phyloP scores from a whole-genome alignment of 257 asterid species.

The Nicotiana knightiana region DNA sequence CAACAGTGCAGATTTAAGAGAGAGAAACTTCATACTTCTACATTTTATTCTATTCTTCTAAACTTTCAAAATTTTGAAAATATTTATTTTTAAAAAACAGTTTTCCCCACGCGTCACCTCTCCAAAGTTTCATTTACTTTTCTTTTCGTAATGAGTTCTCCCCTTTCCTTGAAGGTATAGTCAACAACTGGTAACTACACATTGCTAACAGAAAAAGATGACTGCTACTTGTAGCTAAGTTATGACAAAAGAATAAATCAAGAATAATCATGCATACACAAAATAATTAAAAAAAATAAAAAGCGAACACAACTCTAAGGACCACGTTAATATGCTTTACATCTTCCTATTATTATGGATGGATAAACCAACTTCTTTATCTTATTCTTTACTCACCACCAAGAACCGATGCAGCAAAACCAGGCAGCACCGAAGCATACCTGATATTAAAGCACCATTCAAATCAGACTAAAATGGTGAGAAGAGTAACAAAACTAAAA shows the following conservation, averaged over 20 bases:
- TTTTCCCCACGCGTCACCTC: background rate
- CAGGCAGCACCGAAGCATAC: constrained; percentile 44
- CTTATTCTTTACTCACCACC: constrained; percentile 29
- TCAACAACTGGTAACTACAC: background rate
- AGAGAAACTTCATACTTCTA: background rate
- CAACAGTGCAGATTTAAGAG: background rate
- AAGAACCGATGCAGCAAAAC: constrained; percentile 42
- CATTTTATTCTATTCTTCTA: background rate
- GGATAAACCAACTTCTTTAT: background rate
- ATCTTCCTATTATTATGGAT: background rate
- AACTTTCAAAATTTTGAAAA: background rate
- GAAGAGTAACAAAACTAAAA: background rate
- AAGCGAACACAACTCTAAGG: background rate
- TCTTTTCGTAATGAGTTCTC: background rate
- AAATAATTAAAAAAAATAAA: background rate
- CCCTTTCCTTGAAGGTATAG: background rate
- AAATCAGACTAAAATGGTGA: background rate
- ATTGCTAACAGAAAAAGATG: background rate
- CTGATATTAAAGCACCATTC: constrained; percentile 18
- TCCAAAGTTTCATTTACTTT: background rate
- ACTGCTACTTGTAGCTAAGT: background rate
- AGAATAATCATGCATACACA: background rate
- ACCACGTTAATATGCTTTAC: background rate
- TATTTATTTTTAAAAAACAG: background rate
- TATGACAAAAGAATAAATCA: background rate